A percentile compares a stretch with the other conserved stretches of the same genome.
Conservation (phyloP, 179 eudicot genomes). For the Drosera spatulata region DNA sequence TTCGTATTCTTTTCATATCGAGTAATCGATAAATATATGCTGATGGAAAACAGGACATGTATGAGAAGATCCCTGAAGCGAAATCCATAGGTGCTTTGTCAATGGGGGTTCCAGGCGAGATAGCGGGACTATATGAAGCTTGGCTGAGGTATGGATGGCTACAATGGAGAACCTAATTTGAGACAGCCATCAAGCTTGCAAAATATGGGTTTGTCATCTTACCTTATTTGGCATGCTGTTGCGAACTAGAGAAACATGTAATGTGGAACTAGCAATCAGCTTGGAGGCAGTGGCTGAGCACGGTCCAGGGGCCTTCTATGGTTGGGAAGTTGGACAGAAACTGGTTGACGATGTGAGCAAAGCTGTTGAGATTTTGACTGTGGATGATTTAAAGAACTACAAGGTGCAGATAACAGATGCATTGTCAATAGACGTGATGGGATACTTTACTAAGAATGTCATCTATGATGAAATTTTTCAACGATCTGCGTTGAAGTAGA, state of each 20-base stretch:
- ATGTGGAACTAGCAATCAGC: constrained; percentile 52
- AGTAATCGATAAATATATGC: no score
- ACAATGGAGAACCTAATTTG: constrained; percentile 53
- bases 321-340: constrained; percentile 61
- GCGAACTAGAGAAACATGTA: constrained; percentile 65
- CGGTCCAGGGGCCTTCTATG: constrained; percentile 60
- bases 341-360: constrained; percentile 58
- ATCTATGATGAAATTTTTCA: no score
- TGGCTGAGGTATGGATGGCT: constrained; percentile 65
- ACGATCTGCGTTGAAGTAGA: no score
- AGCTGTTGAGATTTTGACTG: constrained; percentile 74
- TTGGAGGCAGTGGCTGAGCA: constrained; percentile 65
- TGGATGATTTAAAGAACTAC: constrained; percentile 75
- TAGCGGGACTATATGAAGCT: constrained; percentile 80
- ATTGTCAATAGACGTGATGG: constrained; percentile 55
- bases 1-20: no score
- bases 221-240: constrained; percentile 60
- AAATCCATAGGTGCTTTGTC: constrained; percentile 57
- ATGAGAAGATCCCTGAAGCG: constrained; percentile 28
- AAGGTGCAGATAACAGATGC: constrained; percentile 51
- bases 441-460: constrained; percentile 27
- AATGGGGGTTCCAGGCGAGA: constrained; percentile 81
- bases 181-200: constrained; percentile 57
- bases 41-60: constrained; percentile 57
- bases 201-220: constrained; percentile 47